phyloP scores from a whole-genome alignment of 129 eudicot genomes.

The Artemisia argyi region DNA sequence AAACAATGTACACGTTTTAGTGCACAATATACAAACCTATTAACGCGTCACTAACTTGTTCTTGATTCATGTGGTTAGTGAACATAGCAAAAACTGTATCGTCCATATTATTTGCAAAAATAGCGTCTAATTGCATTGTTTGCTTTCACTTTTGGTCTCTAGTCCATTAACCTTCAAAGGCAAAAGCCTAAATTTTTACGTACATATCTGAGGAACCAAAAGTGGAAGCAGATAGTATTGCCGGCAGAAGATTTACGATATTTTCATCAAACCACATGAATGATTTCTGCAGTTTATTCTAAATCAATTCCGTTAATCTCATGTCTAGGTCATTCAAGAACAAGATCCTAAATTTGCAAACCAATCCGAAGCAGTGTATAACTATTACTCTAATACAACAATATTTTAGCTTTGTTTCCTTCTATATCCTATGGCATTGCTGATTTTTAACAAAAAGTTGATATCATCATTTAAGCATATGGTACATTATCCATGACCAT shows the following conservation, averaged over 20 bases:
- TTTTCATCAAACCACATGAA: neutral
- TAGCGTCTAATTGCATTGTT: neutral
- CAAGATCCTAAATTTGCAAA: constrained; percentile 12
- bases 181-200: too few relatives aligned
- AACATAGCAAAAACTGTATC: too few relatives aligned
- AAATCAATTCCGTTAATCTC: neutral
- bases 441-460: too few relatives aligned
- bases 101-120: neutral
- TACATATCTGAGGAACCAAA: too few relatives aligned
- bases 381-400: neutral
- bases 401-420: neutral
- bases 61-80: too few relatives aligned
- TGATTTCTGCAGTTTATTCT: neutral
- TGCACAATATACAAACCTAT: neutral
- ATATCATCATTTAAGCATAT: constrained; percentile 4
- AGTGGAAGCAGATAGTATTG: too few relatives aligned
- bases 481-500: neutral
- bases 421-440: too few relatives aligned
- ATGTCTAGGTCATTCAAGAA: neutral
- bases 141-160: too few relatives aligned
- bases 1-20: neutral
- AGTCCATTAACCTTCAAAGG: too few relatives aligned
- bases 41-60: neutral
- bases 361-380: constrained; percentile 8
- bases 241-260: too few relatives aligned